Conservation (phyloP, 495 filamentous ascomycete species). For the Penicillium cosmopolitanum region DNA sequence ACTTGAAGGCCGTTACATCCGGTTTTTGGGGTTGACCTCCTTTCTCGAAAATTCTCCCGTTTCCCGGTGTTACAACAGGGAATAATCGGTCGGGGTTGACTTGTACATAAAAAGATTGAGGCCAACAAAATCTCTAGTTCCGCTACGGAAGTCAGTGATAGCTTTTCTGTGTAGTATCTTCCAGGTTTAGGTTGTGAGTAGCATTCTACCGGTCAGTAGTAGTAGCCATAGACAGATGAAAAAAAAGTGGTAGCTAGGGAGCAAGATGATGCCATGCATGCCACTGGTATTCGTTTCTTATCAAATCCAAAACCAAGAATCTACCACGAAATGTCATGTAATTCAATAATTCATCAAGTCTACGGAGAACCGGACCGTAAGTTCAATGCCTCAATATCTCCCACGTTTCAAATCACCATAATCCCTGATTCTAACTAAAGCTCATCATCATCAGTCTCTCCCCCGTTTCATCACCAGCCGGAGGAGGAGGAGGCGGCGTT, state of each 20-base stretch:
- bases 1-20: constrained; percentile 27
- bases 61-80: constrained; percentile 26
- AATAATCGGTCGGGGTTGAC: constrained; percentile 35
- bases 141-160: constrained; percentile 22
- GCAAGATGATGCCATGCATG: too few species aligned
- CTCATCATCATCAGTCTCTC: constrained; percentile 59
- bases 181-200: background rate
- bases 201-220: background rate
- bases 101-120: constrained; percentile 52
- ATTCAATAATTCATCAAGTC: too few species aligned
- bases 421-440: constrained; percentile 27
- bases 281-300: too few species aligned
- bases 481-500: background rate
- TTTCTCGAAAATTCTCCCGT: constrained; percentile 20
- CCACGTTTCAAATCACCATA: too few species aligned
- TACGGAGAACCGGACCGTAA: too few species aligned
- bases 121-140: constrained; percentile 32
- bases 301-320: too few species aligned
- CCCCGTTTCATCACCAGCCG: constrained; percentile 39
- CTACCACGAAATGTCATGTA: too few species aligned
- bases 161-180: background rate
- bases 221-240: too few species aligned
- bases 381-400: too few species aligned
- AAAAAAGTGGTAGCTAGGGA: too few species aligned
- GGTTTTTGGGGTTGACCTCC: constrained; percentile 31